Evolutionary conservation across 495 filamentous ascomycete species (phyloP), one percentile per base, ranked within the genome.

Genomic region (Hypoxylon subgilvum): DNA sequence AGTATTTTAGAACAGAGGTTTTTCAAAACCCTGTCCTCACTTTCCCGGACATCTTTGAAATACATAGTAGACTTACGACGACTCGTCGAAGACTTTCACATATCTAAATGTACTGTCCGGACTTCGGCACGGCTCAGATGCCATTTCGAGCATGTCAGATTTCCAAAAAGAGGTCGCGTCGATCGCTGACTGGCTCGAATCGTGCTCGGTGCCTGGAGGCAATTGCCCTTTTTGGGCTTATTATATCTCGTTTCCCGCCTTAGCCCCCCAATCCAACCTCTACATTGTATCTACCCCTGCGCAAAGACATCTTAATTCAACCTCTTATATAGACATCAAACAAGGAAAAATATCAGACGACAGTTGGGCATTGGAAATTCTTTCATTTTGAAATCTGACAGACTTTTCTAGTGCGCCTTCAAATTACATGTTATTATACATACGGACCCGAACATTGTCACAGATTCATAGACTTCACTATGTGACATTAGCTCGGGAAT

Each of bases 161-260:
- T 42, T 47, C 52, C 59, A 31, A 47, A 62, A 56, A 14, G 23
- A 22, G 52, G 19, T 31, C 14, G 32, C 10, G 3, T 51, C 39
- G 28, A 51, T 51, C 32, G 49, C 42, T 23, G 17, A 23, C 14
- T 40, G 17, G 48, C 27, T 46, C 31, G 35, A 54, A 44, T 54
- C 27, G 30, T 50, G 34, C 46, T 38, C 17, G 14, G 39, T 10
- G 23, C 9, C 27, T 10, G 46, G 40, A 40, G 41, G 34, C 47
- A 10, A 52, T 42, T 62, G 27, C 58, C 52, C 5, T 35, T n/a
- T 62, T 56, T 22, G 22, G 45, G 45, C 16, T 13, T 55, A 40
- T 51, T 45, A 32, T 61, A 42, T 41, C 25, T 42, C 13, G 44
- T 18, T 18, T 36, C 22, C 30, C 38, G 13, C 16, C 13, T 31